phyloP scores from a whole-genome alignment of 495 filamentous ascomycete species.

The Neurospora africana region DNA sequence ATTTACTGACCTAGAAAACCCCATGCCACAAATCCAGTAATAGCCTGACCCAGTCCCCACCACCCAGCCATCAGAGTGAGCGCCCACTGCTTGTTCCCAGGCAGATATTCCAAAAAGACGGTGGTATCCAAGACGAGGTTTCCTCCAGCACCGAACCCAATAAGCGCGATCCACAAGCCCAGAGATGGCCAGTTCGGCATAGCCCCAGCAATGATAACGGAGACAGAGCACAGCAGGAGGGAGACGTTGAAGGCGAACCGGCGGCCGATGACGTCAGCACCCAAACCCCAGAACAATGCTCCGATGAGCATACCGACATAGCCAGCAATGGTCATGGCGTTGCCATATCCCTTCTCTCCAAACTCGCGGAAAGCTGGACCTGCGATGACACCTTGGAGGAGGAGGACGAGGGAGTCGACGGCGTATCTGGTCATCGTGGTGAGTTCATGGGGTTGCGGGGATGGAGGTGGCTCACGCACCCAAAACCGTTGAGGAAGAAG shows the following conservation, averaged over 20 bases:
- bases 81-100: conserved; percentile 64
- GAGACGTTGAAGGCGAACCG: conserved; percentile 66
- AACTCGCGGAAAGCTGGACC: conserved; percentile 48
- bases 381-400: conserved; percentile 57
- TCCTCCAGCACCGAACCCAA: conserved; percentile 65
- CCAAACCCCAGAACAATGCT: conserved; percentile 72
- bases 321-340: conserved; percentile 50
- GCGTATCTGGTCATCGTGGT: conserved; percentile 39
- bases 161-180: conserved; percentile 54
- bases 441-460: neutral
- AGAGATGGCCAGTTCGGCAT: conserved; percentile 59
- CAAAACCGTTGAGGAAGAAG: conserved; percentile 56
- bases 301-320: conserved; percentile 64
- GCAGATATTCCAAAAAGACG: conserved; percentile 72
- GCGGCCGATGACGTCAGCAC: conserved; percentile 62
- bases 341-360: conserved; percentile 36
- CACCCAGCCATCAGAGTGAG: conserved; percentile 64
- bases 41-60: conserved; percentile 66
- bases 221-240: conserved; percentile 55
- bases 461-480: conserved; percentile 29
- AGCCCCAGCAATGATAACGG: conserved; percentile 56
- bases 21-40: conserved; percentile 70
- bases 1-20: conserved; percentile 50
- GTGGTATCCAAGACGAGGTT: conserved; percentile 63
- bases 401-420: conserved; percentile 57